Base-by-base conservation (phyloP, 192 early-diverging fungal genomes). In the Paraglomus occultum region DNA sequence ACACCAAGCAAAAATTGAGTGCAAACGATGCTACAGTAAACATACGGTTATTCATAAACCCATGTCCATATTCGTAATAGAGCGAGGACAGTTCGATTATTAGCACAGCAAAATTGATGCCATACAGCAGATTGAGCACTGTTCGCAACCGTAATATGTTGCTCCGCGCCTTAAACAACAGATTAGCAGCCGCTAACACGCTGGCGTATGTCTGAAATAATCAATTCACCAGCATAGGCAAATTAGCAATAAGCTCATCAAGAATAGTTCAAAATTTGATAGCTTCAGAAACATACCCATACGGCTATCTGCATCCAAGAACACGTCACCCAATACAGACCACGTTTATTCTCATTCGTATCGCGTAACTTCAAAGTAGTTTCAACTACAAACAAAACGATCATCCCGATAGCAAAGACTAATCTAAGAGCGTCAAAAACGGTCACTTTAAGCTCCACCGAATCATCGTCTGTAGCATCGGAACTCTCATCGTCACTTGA, bases 1-100 rank as follows among this genome's bases (percentile, higher is more conserved):
- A 15, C 43, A 68, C 51, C 52, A 68, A 68, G 8, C 52, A 31
- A 22, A 46, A 55, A n/a, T 50, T 45, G 38, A 68, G 18, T 14
- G 15, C n/a, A 10, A 68, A 2, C 23, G 46, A 45, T 42, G 0
- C 40, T 42, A 68, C 9, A 10, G 10, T 43, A 22, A 68, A 45
- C 22, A 14, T 4, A 68, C 54, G 17, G 20, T 68, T 23, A 6
- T 4, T 14, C 4, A 5, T 52, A 8, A 55, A 15, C 18, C 22
- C 11, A 18, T 5, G 39, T 8, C 31, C 48, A 38, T 18, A 51
- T 18, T 65, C 44, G 10, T 44, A 54, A 44, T 68, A 68, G 38
- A 55, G 45, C 31, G 66, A 52, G 47, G 43, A 9, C 53, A 68
- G 18, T 31, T 68, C 55, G 40, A 46, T 6, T 5, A 55, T 45